Conservation (phyloP, 2,329 filamentous ascomycete species). For the Aureobasidium subglaciale region DNA sequence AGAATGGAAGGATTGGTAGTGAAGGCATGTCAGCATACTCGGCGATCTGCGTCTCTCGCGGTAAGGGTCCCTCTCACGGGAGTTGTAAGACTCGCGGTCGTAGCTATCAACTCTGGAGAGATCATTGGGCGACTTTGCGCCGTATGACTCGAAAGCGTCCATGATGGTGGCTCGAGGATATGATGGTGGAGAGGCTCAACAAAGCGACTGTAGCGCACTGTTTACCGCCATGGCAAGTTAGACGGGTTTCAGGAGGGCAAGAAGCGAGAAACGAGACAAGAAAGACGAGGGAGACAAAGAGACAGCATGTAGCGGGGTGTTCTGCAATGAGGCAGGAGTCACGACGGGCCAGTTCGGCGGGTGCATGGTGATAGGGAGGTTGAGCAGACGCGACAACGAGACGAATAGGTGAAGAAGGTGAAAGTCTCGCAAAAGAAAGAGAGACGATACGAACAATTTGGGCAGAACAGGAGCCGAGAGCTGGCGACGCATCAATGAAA, state of each 20-base stretch:
- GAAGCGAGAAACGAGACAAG: slow-evolving; percentile 5
- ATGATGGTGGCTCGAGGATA: background rate
- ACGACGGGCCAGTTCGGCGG: slow-evolving; percentile 8
- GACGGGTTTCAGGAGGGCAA: background rate
- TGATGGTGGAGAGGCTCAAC: background rate
- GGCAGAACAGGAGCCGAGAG: slow-evolving; percentile 1
- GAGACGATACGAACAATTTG: slow-evolving; percentile 19
- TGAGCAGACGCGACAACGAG: slow-evolving; percentile 20
- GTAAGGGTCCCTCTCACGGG: slow-evolving; percentile 19
- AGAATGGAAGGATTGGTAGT: background rate
- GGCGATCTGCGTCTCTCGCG: slow-evolving; percentile 21
- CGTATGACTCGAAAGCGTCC: slow-evolving; percentile 11
- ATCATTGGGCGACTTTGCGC: slow-evolving; percentile 10
- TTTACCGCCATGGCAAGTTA: slow-evolving; percentile 12
- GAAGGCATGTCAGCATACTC: background rate
- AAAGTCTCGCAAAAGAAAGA: slow-evolving; percentile 6
- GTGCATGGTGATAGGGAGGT: slow-evolving; percentile 22
- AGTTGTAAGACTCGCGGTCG: slow-evolving; percentile 10
- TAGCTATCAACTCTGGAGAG: slow-evolving; percentile 13
- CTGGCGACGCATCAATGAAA: slow-evolving; percentile 11
- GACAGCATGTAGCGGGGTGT: slow-evolving; percentile 15
- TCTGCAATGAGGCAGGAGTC: slow-evolving; percentile 16
- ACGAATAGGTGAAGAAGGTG: background rate
- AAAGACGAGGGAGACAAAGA: slow-evolving; percentile 20
- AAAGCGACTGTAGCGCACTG: slow-evolving; percentile 5